Base-by-base conservation (phyloP, 2,329 filamentous ascomycete species). In the Fusarium abutilonis region DNA sequence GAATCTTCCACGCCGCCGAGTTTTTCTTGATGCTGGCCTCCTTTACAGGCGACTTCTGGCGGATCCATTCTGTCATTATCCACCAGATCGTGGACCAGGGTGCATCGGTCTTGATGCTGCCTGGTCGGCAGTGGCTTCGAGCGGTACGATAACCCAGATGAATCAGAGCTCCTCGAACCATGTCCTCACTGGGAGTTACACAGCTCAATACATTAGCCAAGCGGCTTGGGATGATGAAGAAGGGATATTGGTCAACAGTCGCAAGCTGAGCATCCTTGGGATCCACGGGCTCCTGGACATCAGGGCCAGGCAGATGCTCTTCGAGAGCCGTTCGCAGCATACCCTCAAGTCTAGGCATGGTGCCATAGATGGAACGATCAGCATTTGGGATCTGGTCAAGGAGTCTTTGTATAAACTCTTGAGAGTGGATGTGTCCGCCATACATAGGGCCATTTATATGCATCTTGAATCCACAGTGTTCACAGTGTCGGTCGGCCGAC, bases 381-480 rank as follows among this genome's bases (percentile, higher is more conserved):
- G 87, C 85, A 4, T 81, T 77, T 1, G 91, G 87, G 9, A 97
- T 82, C 54, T 89, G 84, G 39, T 87, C 84, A 14, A 99, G 82
- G 21, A 99, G 87, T 52, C 85, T 86, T 70, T 90, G 85, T 60
- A 99, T 87, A 72, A 97, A 99, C 2, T 87, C 85, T 7, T 87
- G 83, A 40, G 93, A 93, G 76, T 99, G 95, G 9, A 99, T 80
- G 17, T 90, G 90, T 1, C 95, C 95, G 31, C 86, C 93, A 79
- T 93, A 99, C 94, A 99, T 98, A 1, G 95, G 95, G 2, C 95
- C 95, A 5, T 88, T 90, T 13, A 98, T 75, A 75, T 98, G 95
- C 77, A 89, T 96, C 73, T 90, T 94, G 72, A 85, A 87, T 9
- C 89, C 91, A 73, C 95, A 99, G 74, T 98, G 92, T 57, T 87